Conservation (phyloP, 2,329 filamentous ascomycete species). For the Setomelanomma holmii region DNA sequence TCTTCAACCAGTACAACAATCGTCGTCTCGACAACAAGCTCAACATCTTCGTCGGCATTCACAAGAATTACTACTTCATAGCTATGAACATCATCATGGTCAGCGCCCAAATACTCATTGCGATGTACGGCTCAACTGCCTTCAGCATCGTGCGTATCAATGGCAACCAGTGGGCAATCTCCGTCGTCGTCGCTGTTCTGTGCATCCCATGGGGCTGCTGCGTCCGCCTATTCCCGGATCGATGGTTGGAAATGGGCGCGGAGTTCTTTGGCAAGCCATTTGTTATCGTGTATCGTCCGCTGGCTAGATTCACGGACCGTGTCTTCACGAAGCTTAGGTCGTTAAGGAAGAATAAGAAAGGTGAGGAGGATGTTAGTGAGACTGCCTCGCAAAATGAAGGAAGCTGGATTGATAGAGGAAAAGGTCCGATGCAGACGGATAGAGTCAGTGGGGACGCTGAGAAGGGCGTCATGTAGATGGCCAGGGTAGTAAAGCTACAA, state of each 20-base stretch:
- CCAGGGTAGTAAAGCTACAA: not conserved
- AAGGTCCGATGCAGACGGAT: slow-evolving; percentile 20
- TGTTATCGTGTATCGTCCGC: slow-evolving; percentile 29
- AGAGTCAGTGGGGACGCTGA: slow-evolving; percentile 16
- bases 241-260: slow-evolving; percentile 29
- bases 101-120: slow-evolving; percentile 85
- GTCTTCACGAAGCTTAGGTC: slow-evolving; percentile 15
- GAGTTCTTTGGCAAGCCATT: slow-evolving; percentile 34
- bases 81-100: slow-evolving; percentile 86
- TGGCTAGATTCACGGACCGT: slow-evolving; percentile 17
- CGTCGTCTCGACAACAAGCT: slow-evolving; percentile 91
- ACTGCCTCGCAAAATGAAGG: slow-evolving; percentile 2
- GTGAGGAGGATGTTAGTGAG: slow-evolving; percentile 6
- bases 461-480: slow-evolving; percentile 20
- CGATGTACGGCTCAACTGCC: slow-evolving; percentile 74
- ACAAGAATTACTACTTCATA: slow-evolving; percentile 85
- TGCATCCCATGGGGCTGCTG: slow-evolving; percentile 60
- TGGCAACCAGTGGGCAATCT: slow-evolving; percentile 63
- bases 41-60: slow-evolving; percentile 91
- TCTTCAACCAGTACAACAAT: slow-evolving; percentile 98
- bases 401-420: slow-evolving; percentile 20
- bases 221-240: slow-evolving; percentile 60
- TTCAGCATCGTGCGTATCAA: slow-evolving; percentile 60
- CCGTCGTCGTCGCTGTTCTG: slow-evolving; percentile 56
- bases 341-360: slow-evolving; percentile 20